Evolutionary conservation across 2,329 filamentous ascomycete species (phyloP), one percentile per base, ranked within the genome.

Genomic region (Colletotrichum phormii): DNA sequence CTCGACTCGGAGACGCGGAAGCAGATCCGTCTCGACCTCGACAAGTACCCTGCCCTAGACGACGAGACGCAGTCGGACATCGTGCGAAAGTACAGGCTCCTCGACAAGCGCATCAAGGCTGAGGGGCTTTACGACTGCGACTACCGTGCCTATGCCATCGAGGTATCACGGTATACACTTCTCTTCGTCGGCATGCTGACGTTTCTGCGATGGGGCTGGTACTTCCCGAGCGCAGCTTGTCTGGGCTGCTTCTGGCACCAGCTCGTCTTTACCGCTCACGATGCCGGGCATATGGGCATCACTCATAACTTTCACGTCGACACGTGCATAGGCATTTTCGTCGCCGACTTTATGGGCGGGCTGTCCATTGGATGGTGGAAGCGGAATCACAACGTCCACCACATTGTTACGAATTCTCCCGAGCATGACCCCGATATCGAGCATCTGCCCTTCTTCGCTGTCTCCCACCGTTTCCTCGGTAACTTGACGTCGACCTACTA

Each of bases 321-420:
- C 81, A 93, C 93, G 1, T 87, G 93, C 61, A 94, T 99, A 74
- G 96, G 95, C 61, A 98, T 98, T 79, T 84, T 97, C 75, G 93
- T 98, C 78, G 95, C 95, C 65, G 93, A 98, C 81, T 98, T 93
- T 77, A 85, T 97, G 24, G 97, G 97, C 49, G 97, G 97, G 0
- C 84, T 99, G 42, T 98, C 95, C 31, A 84, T 98, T 66, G 94
- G 96, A 57, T 99, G 97, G 97, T 99, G 97, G 96, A 98, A 98
- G 84, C 89, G 91, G 74, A 98, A 92, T 80, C 96, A 98, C 83
- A 98, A 98, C 79, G 95, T 98, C 9, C 96, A 98, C 80, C 96
- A 98, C 79, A 95, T 98, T 77, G 93, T 98, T 64, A 98, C 97
- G 22, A 98, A 98, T 81, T 93, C 93, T 55, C 94, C 95, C 15